Conservation (phyloP, 805 yeast species). For the Brettanomyces nanus region DNA sequence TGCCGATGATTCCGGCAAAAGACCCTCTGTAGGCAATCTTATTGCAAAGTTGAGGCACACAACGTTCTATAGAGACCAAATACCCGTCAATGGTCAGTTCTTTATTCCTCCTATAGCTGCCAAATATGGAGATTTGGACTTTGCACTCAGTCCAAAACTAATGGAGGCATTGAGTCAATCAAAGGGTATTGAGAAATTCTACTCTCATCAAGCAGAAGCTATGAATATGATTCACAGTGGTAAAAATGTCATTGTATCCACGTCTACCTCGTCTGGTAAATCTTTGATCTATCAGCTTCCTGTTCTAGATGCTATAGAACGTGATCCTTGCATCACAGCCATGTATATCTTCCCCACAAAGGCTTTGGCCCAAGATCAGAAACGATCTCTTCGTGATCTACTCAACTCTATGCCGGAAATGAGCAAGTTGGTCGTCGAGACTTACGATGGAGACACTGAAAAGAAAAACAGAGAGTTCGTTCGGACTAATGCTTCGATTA, state of each 20-base stretch:
- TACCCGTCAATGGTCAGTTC: slow-evolving; percentile 42
- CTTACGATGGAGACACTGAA: slow-evolving; percentile 94
- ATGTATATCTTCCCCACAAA: slow-evolving; percentile 93
- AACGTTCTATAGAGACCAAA: slow-evolving; percentile 55
- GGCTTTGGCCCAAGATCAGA: slow-evolving; percentile 96
- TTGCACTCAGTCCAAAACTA: slow-evolving; percentile 43
- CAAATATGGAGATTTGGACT: slow-evolving; percentile 31
- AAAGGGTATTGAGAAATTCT: slow-evolving; percentile 46
- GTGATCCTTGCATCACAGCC: slow-evolving; percentile 47
- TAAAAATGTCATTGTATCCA: slow-evolving; percentile 76
- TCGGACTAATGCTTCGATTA: slow-evolving; percentile 60
- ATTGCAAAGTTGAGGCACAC: slow-evolving; percentile 38
- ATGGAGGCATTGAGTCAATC: slow-evolving; percentile 41
- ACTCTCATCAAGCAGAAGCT: slow-evolving; percentile 79
- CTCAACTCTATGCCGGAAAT: slow-evolving; percentile 39
- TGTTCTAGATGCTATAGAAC: slow-evolving; percentile 44
- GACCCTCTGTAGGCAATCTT: slow-evolving; percentile 34
- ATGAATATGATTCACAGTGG: slow-evolving; percentile 42
- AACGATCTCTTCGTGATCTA: slow-evolving; percentile 61
- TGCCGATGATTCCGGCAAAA: slow-evolving; percentile 26
- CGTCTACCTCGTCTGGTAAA: slow-evolving; percentile 94
- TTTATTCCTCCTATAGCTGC: slow-evolving; percentile 39
- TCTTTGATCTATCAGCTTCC: slow-evolving; percentile 90
- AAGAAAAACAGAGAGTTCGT: slow-evolving; percentile 41
- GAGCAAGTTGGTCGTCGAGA: slow-evolving; percentile 48